Evolutionary conservation across 2,329 filamentous ascomycete genomes (phyloP).

Genomic region (Paraphoma sp.): DNA sequence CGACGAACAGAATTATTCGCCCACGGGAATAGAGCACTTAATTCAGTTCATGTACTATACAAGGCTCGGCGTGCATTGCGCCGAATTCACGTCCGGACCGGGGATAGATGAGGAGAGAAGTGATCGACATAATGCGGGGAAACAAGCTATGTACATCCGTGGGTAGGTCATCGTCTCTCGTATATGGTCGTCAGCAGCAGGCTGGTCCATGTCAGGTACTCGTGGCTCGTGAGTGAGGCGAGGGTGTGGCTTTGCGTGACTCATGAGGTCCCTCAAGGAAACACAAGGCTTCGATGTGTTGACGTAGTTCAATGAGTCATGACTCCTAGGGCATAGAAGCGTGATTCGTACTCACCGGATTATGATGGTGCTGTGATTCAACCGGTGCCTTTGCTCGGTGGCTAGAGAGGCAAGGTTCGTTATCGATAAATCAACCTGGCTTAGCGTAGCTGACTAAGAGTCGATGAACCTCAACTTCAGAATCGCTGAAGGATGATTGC

Average conservation of each 20-base stretch:
- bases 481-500: neutral
- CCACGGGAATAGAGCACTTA: neutral
- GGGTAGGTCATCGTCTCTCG: too few relatives aligned
- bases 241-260: neutral
- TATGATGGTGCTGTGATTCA: neutral
- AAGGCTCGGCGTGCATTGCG: conserved; percentile 5
- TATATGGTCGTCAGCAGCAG: too few relatives aligned
- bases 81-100: conserved; percentile 8
- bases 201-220: too few relatives aligned
- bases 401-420: neutral
- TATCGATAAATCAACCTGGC: neutral
- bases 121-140: conserved; percentile 5
- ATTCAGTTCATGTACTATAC: neutral
- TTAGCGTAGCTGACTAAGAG: neutral
- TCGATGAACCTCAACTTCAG: neutral
- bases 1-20: neutral
- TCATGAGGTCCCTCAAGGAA: neutral
- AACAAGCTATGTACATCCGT: conserved; percentile 1
- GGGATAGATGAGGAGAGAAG: conserved; percentile 2
- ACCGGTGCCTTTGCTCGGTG: neutral
- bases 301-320: neutral
- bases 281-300: neutral
- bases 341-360: neutral
- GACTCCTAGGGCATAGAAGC: neutral
- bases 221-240: neutral